Evolutionary conservation across 2,329 filamentous ascomycete genomes (phyloP).

Genomic region (Ampelomyces quisqualis): DNA sequence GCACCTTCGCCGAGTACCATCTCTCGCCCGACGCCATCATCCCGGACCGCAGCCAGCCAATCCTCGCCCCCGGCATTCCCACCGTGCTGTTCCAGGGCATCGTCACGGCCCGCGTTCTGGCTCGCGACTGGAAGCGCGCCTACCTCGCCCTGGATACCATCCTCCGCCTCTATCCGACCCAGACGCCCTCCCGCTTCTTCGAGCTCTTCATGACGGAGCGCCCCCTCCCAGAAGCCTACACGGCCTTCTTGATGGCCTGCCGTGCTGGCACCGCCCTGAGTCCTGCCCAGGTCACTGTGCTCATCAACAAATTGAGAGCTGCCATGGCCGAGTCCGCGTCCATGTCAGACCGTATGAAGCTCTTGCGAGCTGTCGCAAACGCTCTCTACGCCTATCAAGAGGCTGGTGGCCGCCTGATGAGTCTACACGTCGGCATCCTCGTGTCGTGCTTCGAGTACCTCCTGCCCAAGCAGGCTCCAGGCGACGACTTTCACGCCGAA

Average conservation of each 20-base stretch:
- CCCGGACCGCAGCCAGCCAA: conserved; percentile 43
- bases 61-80: conserved; percentile 41
- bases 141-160: conserved; percentile 54
- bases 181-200: conserved; percentile 47
- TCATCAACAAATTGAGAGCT: conserved; percentile 38
- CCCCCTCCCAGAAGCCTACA: conserved; percentile 51
- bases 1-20: conserved; percentile 50
- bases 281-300: conserved; percentile 30
- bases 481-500: conserved; percentile 20
- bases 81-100: conserved; percentile 52
- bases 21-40: conserved; percentile 51
- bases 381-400: conserved; percentile 47
- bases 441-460: conserved; percentile 38
- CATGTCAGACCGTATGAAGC: conserved; percentile 23
- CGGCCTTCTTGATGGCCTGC: conserved; percentile 52
- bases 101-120: conserved; percentile 48
- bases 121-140: conserved; percentile 50
- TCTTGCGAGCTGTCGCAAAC: conserved; percentile 46
- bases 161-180: conserved; percentile 50
- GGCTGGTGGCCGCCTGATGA: conserved; percentile 39
- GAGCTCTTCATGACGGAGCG: conserved; percentile 49
- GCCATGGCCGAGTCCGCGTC: conserved; percentile 16
- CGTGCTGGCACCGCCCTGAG: conserved; percentile 45
- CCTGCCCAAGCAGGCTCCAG: conserved; percentile 21
- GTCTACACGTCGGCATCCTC: conserved; percentile 43